These are phyloP conservation scores for Chlorella sp. DNA, from an alignment of 139 green algal genomes.

Conservation along the genomic window DNA sequence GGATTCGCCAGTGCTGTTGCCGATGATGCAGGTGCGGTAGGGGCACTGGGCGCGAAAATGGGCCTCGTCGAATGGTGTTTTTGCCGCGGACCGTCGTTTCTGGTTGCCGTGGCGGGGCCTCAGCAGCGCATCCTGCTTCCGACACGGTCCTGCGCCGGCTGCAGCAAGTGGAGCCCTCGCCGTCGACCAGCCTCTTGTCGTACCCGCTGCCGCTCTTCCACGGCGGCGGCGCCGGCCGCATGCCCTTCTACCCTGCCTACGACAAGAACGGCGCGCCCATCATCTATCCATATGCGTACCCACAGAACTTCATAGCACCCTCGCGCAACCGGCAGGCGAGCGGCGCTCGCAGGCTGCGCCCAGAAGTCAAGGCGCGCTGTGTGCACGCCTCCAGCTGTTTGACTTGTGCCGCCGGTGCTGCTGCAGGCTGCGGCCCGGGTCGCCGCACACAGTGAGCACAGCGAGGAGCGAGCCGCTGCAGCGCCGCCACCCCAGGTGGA, in stretches of 20 bases:
- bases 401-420: too few species aligned
- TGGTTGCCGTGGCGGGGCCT: too few species aligned
- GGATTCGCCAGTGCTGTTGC: constrained; percentile 11
- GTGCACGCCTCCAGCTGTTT: too few species aligned
- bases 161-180: constrained; percentile 31
- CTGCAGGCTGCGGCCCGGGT: too few species aligned
- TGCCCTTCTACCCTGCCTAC: background rate
- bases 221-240: background rate
- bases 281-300: constrained; percentile 6
- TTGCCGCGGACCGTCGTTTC: too few species aligned
- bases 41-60: too few species aligned
- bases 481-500: background rate
- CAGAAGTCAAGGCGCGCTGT: too few species aligned
- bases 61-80: too few species aligned
- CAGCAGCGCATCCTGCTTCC: too few species aligned
- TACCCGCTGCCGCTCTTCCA: constrained; percentile 28
- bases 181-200: constrained; percentile 22
- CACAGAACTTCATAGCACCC: constrained; percentile 30
- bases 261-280: background rate
- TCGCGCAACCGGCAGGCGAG: constrained; percentile 25
- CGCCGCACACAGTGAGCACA: background rate
- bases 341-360: too few species aligned
- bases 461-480: background rate
- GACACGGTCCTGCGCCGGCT: too few species aligned
- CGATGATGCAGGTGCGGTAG: constrained; percentile 3